These are phyloP conservation scores for Mimosa bimucronata DNA, from an alignment of 306 rosid species.

Conservation along the genomic window DNA sequence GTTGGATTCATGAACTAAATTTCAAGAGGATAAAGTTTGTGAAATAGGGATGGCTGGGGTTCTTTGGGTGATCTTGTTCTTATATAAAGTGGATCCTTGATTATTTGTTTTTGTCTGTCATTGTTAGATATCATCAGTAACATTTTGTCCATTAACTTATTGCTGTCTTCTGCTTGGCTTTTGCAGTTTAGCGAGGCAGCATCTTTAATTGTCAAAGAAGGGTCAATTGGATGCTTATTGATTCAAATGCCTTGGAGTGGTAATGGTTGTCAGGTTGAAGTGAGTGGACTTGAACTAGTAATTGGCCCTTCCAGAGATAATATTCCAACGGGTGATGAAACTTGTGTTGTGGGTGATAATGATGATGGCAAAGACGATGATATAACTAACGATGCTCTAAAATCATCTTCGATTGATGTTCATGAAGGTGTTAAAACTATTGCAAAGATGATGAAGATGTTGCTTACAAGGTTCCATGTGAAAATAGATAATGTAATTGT, in stretches of 20 bases:
- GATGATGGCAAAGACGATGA: conserved; percentile 44
- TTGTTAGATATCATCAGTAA: not conserved
- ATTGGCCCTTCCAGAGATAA: conserved; percentile 57
- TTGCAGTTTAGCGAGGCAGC: conserved; percentile 62
- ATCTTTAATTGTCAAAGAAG: conserved; percentile 72
- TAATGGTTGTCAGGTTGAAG: conserved; percentile 83
- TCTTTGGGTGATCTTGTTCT: conserved; percentile 9
- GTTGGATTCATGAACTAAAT: not conserved
- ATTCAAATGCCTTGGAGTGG: conserved; percentile 92
- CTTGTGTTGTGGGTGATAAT: conserved; percentile 44
- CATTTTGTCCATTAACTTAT: not conserved
- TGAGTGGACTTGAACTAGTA: conserved; percentile 85
- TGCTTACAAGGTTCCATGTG: conserved; percentile 87
- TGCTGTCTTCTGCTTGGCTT: conserved; percentile 29
- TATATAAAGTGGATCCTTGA: not conserved
- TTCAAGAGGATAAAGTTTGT: conserved; percentile 10
- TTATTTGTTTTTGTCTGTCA: conserved; percentile 16
- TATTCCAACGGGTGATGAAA: conserved; percentile 45
- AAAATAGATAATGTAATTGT: conserved; percentile 65
- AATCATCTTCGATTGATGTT: conserved; percentile 65
- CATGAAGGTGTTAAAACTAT: conserved; percentile 95
- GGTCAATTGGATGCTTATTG: conserved; percentile 78
- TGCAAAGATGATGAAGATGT: conserved; percentile 83
- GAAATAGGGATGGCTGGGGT: conserved; percentile 15
- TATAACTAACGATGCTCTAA: conserved; percentile 46